Evolutionary conservation across 2,329 filamentous ascomycete species (phyloP).

Genomic region (Alternaria gansuensis): DNA sequence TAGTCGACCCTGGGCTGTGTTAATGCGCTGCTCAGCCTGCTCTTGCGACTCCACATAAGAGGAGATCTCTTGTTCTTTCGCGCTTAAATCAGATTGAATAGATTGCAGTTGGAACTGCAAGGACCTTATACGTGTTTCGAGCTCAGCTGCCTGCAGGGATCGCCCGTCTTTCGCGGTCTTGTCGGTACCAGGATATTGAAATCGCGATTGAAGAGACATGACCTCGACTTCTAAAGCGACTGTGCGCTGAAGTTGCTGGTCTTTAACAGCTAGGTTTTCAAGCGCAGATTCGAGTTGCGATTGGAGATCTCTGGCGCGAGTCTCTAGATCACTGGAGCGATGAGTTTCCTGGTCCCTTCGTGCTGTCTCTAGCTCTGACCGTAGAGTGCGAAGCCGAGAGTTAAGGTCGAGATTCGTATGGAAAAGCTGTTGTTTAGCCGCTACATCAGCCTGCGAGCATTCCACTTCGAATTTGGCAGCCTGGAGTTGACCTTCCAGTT

Average conservation of each 20-base stretch:
- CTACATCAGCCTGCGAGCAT: slow-evolving; percentile 37
- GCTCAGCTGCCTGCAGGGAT: slow-evolving; percentile 2
- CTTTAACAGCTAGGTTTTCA: slow-evolving; percentile 9
- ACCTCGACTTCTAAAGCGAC: slow-evolving; percentile 2
- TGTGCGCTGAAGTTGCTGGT: slow-evolving; percentile 3
- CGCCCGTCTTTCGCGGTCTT: slow-evolving; percentile 7
- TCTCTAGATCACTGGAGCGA: slow-evolving; percentile 9
- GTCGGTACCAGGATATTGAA: background rate
- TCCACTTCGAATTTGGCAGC: slow-evolving; percentile 39
- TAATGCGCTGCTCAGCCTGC: slow-evolving; percentile 36
- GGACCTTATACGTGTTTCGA: slow-evolving; percentile 14
- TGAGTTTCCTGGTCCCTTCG: background rate
- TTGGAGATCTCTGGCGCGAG: background rate
- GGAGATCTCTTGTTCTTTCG: slow-evolving; percentile 41
- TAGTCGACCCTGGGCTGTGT: slow-evolving; percentile 41
- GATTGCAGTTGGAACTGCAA: slow-evolving; percentile 36
- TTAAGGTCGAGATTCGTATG: slow-evolving; percentile 38
- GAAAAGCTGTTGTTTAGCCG: slow-evolving; percentile 40
- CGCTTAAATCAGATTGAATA: slow-evolving; percentile 26
- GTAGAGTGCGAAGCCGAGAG: slow-evolving; percentile 31
- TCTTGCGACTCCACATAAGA: slow-evolving; percentile 39
- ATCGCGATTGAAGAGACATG: slow-evolving; percentile 3
- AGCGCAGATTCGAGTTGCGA: slow-evolving; percentile 2
- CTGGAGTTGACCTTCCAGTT: slow-evolving; percentile 38
- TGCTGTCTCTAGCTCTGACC: slow-evolving; percentile 29